Base-by-base conservation (phyloP, 495 filamentous ascomycete genomes). In the Aspergillus panamensis region DNA sequence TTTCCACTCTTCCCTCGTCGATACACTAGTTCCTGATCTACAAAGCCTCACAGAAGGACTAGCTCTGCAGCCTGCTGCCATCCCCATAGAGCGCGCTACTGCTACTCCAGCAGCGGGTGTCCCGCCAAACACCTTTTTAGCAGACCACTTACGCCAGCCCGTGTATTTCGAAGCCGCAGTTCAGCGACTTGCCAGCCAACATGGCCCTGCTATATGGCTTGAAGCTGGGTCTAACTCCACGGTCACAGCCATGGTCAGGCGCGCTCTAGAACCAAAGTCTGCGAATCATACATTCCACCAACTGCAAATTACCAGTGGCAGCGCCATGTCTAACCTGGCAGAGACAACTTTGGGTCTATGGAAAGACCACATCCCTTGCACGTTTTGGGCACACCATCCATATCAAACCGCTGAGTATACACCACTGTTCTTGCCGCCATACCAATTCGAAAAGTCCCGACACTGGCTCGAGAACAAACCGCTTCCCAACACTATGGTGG, bases 151-250 rank as follows among this genome's bases (percentile, higher is more conserved):
- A 56, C 66, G 79, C 6, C 62, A 76, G 1, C 77, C 82, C 0
- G 82, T 85, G 0, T 82, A 66, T 55, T 85, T 84, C 55, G 51
- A 66, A 8, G 68, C 80, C 8, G 80, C 81, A 1, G 61, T 83
- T 0, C 66, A 75, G 31, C 61, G 80, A 21, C 64, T 84, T 0
- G 59, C 72, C 6, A 53, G 70, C 19, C 43, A 65, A 4, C 69
- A 74, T 47, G 63, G 68, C 0, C 37, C 62, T 0, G 68, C 67
- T 14, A 68, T 79, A 9, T 84, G 72, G 68, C 68, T 83, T 0
- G 82, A 85, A 53, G 79, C 80, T 20, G 80, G 81, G 0, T 80
- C 79, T 3, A 69, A 64, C 29, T 79, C 80, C 0, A 71, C 75
- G 0, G 68, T 84, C 17, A 81, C 74, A 0, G 53, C 53, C 1